A percentile compares a stretch with the other conserved stretches of the same genome.
phyloP scores from a whole-genome alignment of 257 asterid genomes.

The Solanum pimpinellifolium region DNA sequence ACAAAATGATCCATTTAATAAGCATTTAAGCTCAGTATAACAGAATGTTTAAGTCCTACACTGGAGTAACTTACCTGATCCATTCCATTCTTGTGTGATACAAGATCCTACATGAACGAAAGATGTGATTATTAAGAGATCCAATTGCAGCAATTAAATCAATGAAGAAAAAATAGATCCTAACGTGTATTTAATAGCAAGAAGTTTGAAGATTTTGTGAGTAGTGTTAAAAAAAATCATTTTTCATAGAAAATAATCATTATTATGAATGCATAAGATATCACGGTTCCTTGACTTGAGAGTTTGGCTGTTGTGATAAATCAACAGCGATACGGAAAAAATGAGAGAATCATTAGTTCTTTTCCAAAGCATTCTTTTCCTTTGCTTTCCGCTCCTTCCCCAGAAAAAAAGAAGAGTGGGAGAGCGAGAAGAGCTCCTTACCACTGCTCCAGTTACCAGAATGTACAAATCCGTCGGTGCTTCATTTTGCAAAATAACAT shows the following conservation, averaged over 20 bases:
- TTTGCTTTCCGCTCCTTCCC: neutral
- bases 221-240: neutral
- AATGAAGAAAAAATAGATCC: neutral
- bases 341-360: neutral
- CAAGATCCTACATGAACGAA: constrained; percentile 58
- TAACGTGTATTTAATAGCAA: neutral
- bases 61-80: constrained; percentile 32
- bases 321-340: neutral
- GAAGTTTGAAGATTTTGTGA: neutral
- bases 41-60: neutral
- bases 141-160: neutral
- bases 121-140: constrained; percentile 3
- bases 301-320: neutral
- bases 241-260: neutral
- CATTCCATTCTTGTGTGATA: constrained; percentile 19
- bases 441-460: constrained; percentile 59
- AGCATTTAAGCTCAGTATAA: neutral
- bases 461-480: constrained; percentile 67
- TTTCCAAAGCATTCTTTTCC: neutral
- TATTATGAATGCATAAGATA: neutral
- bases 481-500: constrained; percentile 62
- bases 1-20: neutral
- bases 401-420: neutral
- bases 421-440: neutral
- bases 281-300: neutral